These are phyloP conservation scores for Corinectria fuckeliana DNA, from an alignment of 2,329 filamentous ascomycete species.

Conservation along the genomic window DNA sequence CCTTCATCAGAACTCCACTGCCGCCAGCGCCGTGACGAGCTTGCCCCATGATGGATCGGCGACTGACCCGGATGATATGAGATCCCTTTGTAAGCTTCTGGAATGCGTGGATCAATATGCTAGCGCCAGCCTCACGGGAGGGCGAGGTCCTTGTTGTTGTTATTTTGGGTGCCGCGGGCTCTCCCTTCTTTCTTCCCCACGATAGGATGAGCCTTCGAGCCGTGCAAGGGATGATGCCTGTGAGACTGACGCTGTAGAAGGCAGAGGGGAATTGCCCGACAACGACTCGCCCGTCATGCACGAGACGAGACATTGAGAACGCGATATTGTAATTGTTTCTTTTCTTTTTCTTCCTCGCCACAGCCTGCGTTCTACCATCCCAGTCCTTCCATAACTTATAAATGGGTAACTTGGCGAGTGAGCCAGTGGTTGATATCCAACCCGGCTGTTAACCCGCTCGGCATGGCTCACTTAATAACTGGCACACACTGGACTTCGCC, in stretches of 20 bases:
- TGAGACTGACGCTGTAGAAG: not conserved
- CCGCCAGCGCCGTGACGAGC: conserved; percentile 8
- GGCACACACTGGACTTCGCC: conserved; percentile 9
- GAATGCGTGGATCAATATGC: conserved; percentile 29
- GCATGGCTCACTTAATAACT: no score
- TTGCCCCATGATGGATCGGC: conserved; percentile 6
- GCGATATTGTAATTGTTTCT: conserved; percentile 8
- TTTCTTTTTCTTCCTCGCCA: conserved; percentile 2
- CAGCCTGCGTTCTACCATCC: no score
- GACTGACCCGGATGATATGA: conserved; percentile 11
- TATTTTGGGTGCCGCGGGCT: conserved; percentile 24
- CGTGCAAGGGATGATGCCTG: conserved; percentile 9
- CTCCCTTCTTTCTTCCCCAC: conserved; percentile 12
- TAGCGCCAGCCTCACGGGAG: conserved; percentile 13
- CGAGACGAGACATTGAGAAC: conserved; percentile 15
- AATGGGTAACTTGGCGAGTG: no score
- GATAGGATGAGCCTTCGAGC: conserved; percentile 8
- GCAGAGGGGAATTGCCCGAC: conserved; percentile 25
- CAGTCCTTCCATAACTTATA: no score
- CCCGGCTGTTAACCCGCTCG: conserved; percentile 13
- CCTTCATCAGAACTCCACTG: conserved; percentile 2
- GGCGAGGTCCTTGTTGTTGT: conserved; percentile 15
- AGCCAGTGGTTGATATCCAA: conserved; percentile 21
- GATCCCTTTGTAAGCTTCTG: conserved; percentile 29
- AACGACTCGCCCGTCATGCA: not conserved